Evolutionary conservation across 1,284 basidiomycete species (phyloP), one percentile per base, ranked within the genome.

Genomic region (Bondarzewia mesenterica): DNA sequence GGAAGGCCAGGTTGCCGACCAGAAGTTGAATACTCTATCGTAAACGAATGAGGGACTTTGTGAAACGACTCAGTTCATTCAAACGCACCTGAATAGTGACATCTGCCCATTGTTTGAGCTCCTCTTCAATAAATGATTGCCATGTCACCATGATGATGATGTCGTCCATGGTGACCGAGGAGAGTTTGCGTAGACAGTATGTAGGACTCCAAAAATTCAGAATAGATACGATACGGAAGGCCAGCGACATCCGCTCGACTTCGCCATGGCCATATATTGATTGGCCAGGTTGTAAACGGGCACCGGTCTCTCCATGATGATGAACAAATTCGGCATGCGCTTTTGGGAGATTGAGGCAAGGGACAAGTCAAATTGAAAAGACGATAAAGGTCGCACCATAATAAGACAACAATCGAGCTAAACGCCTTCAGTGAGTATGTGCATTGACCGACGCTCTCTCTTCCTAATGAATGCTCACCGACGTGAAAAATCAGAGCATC

Each of bases 121-220:
- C 5, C 16, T 21, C 26, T 3, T 16, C 27, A 4, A 45, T 18
- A 42, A 26, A 18, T 22, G 25, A 20, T 6, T 16, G 10, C 32
- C 27, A 46, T 23, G 36, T 45, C 21, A 43, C 27, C 25, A 40
- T 37, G 37, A 23, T 21, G n/a, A n/a, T 10, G 25, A 51, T 40
- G 21, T 42, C 39, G 41, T 43, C 25, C 12, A 39, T 21, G 32
- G 29, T 22, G 35, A 44, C 21, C 7, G 16, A 14, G 16, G n/a
- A 14, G 16, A 38, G 41, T 23, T 20, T 16, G 15, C 40, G 23
- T 25, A 42, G 35, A 20, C 20, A 23, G 29, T 26, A 22, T 37
- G 14, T 21, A 7, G 39, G 18, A 7, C 20, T 25, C 15, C 29
- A 25, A 21, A 44, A 49, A 15, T 7, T 37, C 15, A 39, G 21